Base-by-base conservation (phyloP, 805 yeast genomes). In the Metschnikowia baotianmanensis region DNA sequence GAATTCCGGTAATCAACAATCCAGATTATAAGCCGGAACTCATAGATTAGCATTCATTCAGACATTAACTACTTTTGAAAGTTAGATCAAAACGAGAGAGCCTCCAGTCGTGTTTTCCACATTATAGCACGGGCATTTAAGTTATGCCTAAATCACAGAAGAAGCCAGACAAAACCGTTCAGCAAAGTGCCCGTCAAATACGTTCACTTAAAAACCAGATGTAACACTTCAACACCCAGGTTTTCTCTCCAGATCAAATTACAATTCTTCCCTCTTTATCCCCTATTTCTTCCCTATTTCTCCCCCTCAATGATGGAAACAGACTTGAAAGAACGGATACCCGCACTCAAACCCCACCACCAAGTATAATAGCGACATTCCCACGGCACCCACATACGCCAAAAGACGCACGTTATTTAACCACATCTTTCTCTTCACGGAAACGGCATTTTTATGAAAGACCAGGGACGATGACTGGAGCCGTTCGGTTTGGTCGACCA, bases 401-500 rank as follows among this genome's bases (percentile, higher is more conserved):
- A 69, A 58, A 44, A 76, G 71, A 46, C 66, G 76, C 40, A 74
- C 63, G 41, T 76, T 80, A 36, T 76, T 71, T 74, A 83, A 75
- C 90, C 95, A 84, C 76, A 86, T 71, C 45, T 71, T 74, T 27
- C 86, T 67, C 51, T 78, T 78, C 25, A 86, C 73, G 38, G 73
- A 69, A 18, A 74, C 77, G 1, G 95, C 83, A 44, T 79, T 74
- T 48, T 82, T 78, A 50, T 86, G 80, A 58, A 87, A 87, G 20
- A 82, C 74, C 62, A 70, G 75, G 7, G 93, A 78, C 25, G 78
- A 77, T 28, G 76, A 72, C 49, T 81, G 85, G 59, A 87, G 72
- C 38, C 80, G 71, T 46, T 84, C 83, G 1, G 96, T 88, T 59
- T 87, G 87, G 59, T 82, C 86, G 22, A 87, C 91, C 47, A 87